These are phyloP conservation scores for Microbotryum scabiosae DNA, from an alignment of 1,284 basidiomycete genomes.

Conservation along the genomic window DNA sequence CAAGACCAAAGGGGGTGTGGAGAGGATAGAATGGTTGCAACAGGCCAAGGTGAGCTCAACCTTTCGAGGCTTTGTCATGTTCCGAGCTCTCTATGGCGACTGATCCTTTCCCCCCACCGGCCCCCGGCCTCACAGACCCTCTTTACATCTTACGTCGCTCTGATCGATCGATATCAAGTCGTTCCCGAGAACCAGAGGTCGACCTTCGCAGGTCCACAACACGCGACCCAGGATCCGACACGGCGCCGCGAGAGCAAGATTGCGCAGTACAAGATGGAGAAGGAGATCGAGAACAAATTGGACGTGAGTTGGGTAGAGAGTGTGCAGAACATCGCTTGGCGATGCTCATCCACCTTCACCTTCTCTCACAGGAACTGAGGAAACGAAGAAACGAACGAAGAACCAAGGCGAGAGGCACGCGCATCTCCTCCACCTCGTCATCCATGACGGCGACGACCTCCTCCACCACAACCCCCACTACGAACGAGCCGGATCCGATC, in stretches of 20 bases:
- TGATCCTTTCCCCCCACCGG: too few species aligned
- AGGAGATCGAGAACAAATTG: conserved; percentile 60
- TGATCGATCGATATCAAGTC: conserved; percentile 61
- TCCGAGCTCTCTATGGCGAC: not conserved
- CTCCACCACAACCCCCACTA: not conserved
- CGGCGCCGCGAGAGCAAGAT: conserved; percentile 76
- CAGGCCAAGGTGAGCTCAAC: conserved; percentile 52
- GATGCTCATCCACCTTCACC: conserved; percentile 3
- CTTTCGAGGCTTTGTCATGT: conserved; percentile 15
- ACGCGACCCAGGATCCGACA: conserved; percentile 49
- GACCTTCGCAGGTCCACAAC: conserved; percentile 11
- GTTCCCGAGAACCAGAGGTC: conserved; percentile 52
- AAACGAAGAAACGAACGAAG: conserved; percentile 10
- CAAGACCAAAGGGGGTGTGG: conserved; percentile 52
- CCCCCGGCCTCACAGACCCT: conserved; percentile 38
- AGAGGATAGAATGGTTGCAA: conserved; percentile 53
- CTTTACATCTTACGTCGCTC: conserved; percentile 50
- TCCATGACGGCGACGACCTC: conserved; percentile 26
- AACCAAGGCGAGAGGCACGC: conserved; percentile 47
- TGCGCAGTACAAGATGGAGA: conserved; percentile 72
- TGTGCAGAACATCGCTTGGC: not conserved
- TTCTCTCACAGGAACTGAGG: conserved; percentile 31
- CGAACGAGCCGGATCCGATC: not conserved
- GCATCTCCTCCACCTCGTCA: conserved; percentile 44
- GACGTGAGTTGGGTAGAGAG: conserved; percentile 46